Percentiles rank a stretch among this genome's conserved stretches.
Evolutionary conservation across 345 rosid genomes (phyloP).

Genomic region (Capsella bursapastoris): DNA sequence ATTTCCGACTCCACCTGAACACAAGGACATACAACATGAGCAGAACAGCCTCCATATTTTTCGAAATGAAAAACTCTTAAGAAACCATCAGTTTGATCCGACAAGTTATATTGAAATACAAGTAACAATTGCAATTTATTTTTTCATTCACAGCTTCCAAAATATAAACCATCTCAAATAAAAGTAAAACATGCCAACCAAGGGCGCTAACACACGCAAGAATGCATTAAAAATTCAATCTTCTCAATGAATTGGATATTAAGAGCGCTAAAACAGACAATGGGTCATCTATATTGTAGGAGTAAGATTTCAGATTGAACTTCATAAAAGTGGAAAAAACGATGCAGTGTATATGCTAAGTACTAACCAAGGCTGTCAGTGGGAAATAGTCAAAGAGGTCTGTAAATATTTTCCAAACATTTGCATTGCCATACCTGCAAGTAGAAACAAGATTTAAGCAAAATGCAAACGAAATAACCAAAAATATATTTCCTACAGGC

Average conservation of each 20-base stretch:
- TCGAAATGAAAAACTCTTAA: slow-evolving; percentile 18
- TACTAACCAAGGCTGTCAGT: slow-evolving; percentile 93
- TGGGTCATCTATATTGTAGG: slow-evolving; percentile 7
- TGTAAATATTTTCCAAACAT: slow-evolving; percentile 95
- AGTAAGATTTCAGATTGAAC: not conserved
- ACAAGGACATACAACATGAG: slow-evolving; percentile 21
- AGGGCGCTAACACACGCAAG: not conserved
- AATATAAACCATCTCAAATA: slow-evolving; percentile 11
- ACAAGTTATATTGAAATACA: not conserved
- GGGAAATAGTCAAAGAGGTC: slow-evolving; percentile 99
- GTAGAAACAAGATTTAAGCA: slow-evolving; percentile 31
- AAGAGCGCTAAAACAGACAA: slow-evolving; percentile 6
- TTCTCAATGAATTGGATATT: not conserved
- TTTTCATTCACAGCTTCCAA: not conserved
- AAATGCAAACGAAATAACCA: slow-evolving; percentile 8
- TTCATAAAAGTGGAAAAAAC: slow-evolving; percentile 19
- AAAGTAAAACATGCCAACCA: slow-evolving; percentile 7
- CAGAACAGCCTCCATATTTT: slow-evolving; percentile 1
- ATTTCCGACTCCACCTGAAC: slow-evolving; percentile 95
- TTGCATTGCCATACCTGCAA: slow-evolving; percentile 97
- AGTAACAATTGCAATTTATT: slow-evolving; percentile 12
- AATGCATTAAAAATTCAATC: not conserved
- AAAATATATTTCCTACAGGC: slow-evolving; percentile 1
- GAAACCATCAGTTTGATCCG: slow-evolving; percentile 9
- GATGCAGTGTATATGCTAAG: not conserved